Evolutionary conservation across 305 asterid species (phyloP).

Genomic region (Coffea humblotiana): DNA sequence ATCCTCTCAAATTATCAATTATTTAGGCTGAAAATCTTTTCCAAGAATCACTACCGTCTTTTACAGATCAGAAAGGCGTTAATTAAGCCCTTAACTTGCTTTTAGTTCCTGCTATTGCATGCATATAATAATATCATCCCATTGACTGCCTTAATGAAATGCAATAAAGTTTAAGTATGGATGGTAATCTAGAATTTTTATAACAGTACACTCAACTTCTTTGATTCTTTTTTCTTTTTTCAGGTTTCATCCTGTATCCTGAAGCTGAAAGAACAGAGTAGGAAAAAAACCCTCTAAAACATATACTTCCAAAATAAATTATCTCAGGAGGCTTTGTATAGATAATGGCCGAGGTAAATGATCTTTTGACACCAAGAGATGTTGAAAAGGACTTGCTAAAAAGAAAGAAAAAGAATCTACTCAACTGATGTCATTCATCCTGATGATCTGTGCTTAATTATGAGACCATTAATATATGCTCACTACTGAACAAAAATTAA

Average conservation of each 20-base stretch:
- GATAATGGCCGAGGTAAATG: slow-evolving; percentile 17
- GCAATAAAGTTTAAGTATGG: no score
- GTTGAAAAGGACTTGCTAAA: slow-evolving; percentile 27
- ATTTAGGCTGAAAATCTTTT: background rate
- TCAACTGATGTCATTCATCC: slow-evolving; percentile 30
- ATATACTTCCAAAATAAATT: background rate
- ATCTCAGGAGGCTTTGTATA: background rate
- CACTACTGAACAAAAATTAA: slow-evolving; percentile 18
- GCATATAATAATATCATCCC: background rate
- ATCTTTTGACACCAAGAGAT: slow-evolving; percentile 16
- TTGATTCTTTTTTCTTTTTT: no score
- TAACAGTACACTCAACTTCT: no score
- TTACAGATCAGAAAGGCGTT: background rate
- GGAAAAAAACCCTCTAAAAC: no score
- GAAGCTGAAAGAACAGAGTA: no score
- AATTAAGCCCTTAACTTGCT: background rate
- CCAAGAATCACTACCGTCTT: background rate
- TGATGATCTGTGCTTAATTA: slow-evolving; percentile 23
- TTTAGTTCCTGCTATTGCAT: background rate
- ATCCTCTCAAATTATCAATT: background rate
- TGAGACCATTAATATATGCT: slow-evolving; percentile 17
- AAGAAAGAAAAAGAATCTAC: slow-evolving; percentile 31
- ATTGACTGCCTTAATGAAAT: background rate
- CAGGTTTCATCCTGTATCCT: no score
- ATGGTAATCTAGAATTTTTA: no score